Conservation (phyloP, 2,329 filamentous ascomycete genomes). For the Graphilbum ipis-grandicollis region DNA sequence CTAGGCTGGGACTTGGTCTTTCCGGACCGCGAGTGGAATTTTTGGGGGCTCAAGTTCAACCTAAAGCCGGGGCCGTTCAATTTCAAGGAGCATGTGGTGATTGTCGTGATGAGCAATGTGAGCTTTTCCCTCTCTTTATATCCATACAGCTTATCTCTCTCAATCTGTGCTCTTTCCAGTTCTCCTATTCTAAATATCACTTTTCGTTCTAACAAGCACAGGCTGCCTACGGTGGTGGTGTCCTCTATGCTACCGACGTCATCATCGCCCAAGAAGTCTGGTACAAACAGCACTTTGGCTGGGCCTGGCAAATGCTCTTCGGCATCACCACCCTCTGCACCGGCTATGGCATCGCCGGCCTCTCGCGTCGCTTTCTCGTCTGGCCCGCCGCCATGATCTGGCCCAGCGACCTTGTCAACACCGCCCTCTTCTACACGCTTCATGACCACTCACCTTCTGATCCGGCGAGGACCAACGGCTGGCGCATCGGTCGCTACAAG, state of each 20-base stretch:
- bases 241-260: constrained; percentile 36
- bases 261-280: constrained; percentile 33
- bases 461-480: constrained; percentile 35
- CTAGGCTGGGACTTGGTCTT: constrained; percentile 36
- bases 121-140: constrained; percentile 10
- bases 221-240: constrained; percentile 40
- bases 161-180: no score
- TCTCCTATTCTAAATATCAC: no score
- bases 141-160: no score
- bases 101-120: constrained; percentile 48
- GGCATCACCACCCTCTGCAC: constrained; percentile 44
- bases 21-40: constrained; percentile 31
- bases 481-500: constrained; percentile 45
- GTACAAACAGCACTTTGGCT: constrained; percentile 34
- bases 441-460: constrained; percentile 41
- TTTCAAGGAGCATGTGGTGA: constrained; percentile 43
- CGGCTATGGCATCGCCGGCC: constrained; percentile 45
- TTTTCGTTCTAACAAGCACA: constrained; percentile 16
- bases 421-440: constrained; percentile 44
- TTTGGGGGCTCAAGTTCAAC: constrained; percentile 37
- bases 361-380: constrained; percentile 40
- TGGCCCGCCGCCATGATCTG: constrained; percentile 48
- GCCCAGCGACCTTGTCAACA: constrained; percentile 42
- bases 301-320: constrained; percentile 41
- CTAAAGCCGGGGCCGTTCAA: constrained; percentile 41